Conservation (phyloP, 768 basidiomycete species). For the Boletus edulis region DNA sequence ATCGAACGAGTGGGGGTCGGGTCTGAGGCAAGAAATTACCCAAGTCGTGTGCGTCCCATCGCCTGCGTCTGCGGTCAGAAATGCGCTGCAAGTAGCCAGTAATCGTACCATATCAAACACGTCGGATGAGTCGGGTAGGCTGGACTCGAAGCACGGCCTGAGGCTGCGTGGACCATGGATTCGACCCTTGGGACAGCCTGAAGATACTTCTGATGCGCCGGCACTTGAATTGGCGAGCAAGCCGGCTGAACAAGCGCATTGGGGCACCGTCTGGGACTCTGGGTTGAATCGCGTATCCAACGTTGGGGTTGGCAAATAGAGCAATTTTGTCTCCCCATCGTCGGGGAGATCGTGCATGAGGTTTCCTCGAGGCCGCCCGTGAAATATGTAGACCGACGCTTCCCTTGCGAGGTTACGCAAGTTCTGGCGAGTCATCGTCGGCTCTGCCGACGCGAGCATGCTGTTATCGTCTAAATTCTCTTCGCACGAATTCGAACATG, state of each 20-base stretch:
- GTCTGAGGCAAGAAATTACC: too few relatives aligned
- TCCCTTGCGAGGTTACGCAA: constrained; percentile 6
- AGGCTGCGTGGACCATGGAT: background rate
- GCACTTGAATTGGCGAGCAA: background rate
- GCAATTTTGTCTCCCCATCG: constrained; percentile 12
- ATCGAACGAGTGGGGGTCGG: too few relatives aligned
- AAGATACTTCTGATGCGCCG: background rate
- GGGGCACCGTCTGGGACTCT: background rate
- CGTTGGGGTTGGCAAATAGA: constrained; percentile 4
- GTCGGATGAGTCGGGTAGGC: too few relatives aligned
- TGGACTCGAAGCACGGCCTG: background rate
- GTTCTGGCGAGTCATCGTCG: background rate
- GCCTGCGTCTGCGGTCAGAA: too few relatives aligned
- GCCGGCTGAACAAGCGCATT: constrained; percentile 3
- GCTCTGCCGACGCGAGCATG: constrained; percentile 18
- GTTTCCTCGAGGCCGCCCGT: constrained; percentile 20
- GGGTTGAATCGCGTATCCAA: background rate
- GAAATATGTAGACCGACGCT: constrained; percentile 9
- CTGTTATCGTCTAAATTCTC: constrained; percentile 6
- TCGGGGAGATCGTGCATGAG: constrained; percentile 20
- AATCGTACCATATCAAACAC: too few relatives aligned
- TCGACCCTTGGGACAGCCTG: background rate
- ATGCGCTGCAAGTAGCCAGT: too few relatives aligned
- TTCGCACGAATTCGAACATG: background rate
- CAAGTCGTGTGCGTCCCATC: too few relatives aligned